Evolutionary conservation across 352 stramenopile species (phyloP).

Genomic region (Globisporangium megalacanthum): DNA sequence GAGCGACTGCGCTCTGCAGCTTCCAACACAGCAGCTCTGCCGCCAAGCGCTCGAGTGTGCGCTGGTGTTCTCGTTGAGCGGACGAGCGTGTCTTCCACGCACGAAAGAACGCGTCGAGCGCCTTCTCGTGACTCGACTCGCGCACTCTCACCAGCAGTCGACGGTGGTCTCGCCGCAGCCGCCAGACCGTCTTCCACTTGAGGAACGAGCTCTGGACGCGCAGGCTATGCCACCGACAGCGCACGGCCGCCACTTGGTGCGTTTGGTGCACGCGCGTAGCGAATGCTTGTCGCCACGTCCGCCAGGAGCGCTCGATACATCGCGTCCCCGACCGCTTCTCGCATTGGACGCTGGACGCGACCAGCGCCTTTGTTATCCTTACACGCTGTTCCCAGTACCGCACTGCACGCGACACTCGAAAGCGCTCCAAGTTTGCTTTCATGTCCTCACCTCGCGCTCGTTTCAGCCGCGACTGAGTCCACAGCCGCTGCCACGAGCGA

Average conservation of each 20-base stretch:
- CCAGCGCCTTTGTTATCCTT: constrained; percentile 1
- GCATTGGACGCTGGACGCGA: neutral
- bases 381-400: constrained; percentile 13
- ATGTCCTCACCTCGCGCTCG: constrained; percentile 1
- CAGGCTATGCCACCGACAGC: constrained; percentile 22
- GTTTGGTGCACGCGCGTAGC: constrained; percentile 11
- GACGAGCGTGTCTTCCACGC: constrained; percentile 19
- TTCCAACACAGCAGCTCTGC: constrained; percentile 1
- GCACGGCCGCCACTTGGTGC: constrained; percentile 11
- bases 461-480: constrained; percentile 1
- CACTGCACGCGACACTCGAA: constrained; percentile 2
- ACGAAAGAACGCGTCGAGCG: constrained; percentile 17
- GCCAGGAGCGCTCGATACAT: constrained; percentile 14
- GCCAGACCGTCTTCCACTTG: constrained; percentile 30
- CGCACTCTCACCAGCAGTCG: constrained; percentile 14
- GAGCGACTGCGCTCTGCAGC: constrained; percentile 1
- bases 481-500: constrained; percentile 17
- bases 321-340: neutral
- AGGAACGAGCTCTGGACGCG: constrained; percentile 22
- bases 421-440: constrained; percentile 8
- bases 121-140: constrained; percentile 12
- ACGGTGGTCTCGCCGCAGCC: constrained; percentile 21
- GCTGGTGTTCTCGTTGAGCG: neutral
- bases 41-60: neutral
- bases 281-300: constrained; percentile 14